Conservation (phyloP, 2,329 filamentous ascomycete species). For the Pseudogymnoascus sp. region DNA sequence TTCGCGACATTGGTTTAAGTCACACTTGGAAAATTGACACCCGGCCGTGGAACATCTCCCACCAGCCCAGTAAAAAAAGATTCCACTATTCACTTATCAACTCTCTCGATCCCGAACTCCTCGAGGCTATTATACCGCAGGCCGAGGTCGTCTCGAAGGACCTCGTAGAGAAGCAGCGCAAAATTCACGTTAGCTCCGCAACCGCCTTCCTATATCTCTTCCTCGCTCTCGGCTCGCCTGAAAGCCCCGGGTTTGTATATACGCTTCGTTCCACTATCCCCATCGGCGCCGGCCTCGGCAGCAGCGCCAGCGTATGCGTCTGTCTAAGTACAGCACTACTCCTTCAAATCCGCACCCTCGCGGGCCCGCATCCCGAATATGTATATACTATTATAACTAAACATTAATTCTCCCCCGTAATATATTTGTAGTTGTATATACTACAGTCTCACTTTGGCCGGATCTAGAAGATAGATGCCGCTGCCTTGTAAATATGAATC, state of each 20-base stretch:
- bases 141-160: slow-evolving; percentile 60
- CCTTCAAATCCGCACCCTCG: too few species aligned
- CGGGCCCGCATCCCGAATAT: slow-evolving; percentile 87
- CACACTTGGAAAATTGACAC: slow-evolving; percentile 90
- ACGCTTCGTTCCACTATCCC: slow-evolving; percentile 90
- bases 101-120: slow-evolving; percentile 70
- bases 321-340: slow-evolving; percentile 77
- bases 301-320: slow-evolving; percentile 88
- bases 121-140: slow-evolving; percentile 73
- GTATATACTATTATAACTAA: too few species aligned
- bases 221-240: slow-evolving; percentile 71
- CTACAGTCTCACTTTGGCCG: too few species aligned
- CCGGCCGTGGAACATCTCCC: slow-evolving; percentile 78
- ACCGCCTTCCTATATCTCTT: slow-evolving; percentile 88
- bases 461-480: too few species aligned
- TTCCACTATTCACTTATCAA: slow-evolving; percentile 81
- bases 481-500: too few species aligned
- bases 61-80: slow-evolving; percentile 79
- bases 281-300: slow-evolving; percentile 86
- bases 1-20: slow-evolving; percentile 80
- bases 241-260: slow-evolving; percentile 76
- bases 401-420: too few species aligned
- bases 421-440: too few species aligned
- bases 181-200: slow-evolving; percentile 75
- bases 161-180: slow-evolving; percentile 61